Conservation (phyloP, 2,329 filamentous ascomycete species). For the Fusarium sp. region DNA sequence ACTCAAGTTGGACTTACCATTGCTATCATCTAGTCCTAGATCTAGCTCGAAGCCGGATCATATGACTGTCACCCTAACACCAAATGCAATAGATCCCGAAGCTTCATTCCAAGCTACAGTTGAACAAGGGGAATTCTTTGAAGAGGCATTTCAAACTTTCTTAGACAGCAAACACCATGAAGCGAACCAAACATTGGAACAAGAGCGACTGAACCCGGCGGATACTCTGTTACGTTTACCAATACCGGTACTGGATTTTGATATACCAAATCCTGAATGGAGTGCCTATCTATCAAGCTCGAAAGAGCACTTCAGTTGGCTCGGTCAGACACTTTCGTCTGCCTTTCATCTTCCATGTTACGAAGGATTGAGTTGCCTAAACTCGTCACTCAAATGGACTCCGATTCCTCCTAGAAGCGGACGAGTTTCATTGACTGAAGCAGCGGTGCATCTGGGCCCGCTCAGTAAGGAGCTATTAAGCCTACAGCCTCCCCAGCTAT, state of each 20-base stretch:
- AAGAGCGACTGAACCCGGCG: constrained; percentile 46
- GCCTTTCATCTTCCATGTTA: constrained; percentile 10
- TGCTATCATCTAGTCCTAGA: constrained; percentile 35
- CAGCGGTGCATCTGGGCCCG: constrained; percentile 9
- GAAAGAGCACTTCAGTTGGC: constrained; percentile 43
- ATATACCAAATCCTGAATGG: constrained; percentile 43
- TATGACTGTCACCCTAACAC: not conserved
- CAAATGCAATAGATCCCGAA: not conserved
- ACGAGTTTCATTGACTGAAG: constrained; percentile 21
- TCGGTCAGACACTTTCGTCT: constrained; percentile 21
- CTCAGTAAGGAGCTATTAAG: constrained; percentile 26
- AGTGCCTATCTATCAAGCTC: constrained; percentile 16
- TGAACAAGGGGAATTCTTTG: constrained; percentile 27
- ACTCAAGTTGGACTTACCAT: constrained; percentile 42
- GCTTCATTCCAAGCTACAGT: not conserved
- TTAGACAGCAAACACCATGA: constrained; percentile 28
- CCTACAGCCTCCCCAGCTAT: constrained; percentile 3
- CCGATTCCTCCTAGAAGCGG: constrained; percentile 29
- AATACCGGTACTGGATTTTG: constrained; percentile 47
- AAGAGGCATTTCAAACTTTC: constrained; percentile 41
- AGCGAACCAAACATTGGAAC: constrained; percentile 31
- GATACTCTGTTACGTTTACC: constrained; percentile 45
- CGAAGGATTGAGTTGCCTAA: constrained; percentile 8
- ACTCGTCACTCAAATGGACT: constrained; percentile 42
- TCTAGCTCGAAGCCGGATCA: not conserved